These are phyloP conservation scores for Pseudoneurospora amorphoporcata DNA, from an alignment of 495 filamentous ascomycete species.

Conservation along the genomic window DNA sequence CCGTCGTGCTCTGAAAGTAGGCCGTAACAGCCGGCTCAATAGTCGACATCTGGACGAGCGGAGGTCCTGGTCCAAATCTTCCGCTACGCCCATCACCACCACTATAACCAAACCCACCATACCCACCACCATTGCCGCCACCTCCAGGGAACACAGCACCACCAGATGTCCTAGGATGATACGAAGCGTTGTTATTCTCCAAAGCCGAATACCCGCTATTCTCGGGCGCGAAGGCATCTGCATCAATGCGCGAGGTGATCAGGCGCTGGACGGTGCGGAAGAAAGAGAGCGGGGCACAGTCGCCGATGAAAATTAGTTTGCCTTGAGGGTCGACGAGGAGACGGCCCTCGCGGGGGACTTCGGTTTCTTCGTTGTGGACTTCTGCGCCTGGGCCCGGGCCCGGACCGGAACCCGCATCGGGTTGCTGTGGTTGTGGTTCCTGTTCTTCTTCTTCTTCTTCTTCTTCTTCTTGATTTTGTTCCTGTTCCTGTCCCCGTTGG, in stretches of 20 bases:
- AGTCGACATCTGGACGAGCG: slow-evolving; percentile 7
- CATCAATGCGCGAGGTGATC: slow-evolving; percentile 52
- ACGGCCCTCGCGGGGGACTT: slow-evolving; percentile 39
- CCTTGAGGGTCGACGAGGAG: slow-evolving; percentile 48
- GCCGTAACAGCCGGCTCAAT: slow-evolving; percentile 17
- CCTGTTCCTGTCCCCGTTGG: background rate
- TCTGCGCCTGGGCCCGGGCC: background rate
- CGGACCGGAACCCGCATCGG: background rate
- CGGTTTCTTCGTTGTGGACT: slow-evolving; percentile 23
- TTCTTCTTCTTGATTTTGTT: background rate
- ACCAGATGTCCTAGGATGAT: background rate
- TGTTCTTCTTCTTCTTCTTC: background rate
- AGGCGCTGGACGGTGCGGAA: slow-evolving; percentile 58
- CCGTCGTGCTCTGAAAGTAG: slow-evolving; percentile 29
- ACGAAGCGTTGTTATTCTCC: slow-evolving; percentile 33
- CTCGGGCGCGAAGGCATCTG: slow-evolving; percentile 53
- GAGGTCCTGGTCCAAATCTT: slow-evolving; percentile 6
- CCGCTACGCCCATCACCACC: background rate
- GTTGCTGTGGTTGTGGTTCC: background rate
- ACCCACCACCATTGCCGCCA: background rate
- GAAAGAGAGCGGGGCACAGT: slow-evolving; percentile 58
- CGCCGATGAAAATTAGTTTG: slow-evolving; percentile 56
- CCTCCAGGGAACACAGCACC: background rate
- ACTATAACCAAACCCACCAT: background rate
- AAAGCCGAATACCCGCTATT: slow-evolving; percentile 54